Evolutionary conservation across 352 stramenopile genomes (phyloP).

Genomic region (Paralagenidium karlingii): DNA sequence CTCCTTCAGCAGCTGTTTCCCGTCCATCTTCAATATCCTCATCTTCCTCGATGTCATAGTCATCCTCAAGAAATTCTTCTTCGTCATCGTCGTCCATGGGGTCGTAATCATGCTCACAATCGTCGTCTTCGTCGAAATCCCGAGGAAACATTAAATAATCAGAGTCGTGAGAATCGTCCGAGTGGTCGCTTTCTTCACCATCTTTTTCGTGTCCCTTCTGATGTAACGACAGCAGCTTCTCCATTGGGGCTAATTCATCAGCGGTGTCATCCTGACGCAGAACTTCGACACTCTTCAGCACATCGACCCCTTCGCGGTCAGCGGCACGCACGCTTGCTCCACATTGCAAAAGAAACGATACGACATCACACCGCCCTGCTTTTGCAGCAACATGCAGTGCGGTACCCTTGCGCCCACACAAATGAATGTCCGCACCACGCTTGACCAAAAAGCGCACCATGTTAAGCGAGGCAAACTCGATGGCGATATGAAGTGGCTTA

Average conservation of each 20-base stretch:
- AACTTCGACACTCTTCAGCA: constrained; percentile 25
- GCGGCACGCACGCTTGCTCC: constrained; percentile 38
- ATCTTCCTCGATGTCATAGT: constrained; percentile 6
- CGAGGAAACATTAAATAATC: too few relatives aligned
- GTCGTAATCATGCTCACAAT: constrained; percentile 33
- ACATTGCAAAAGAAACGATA: constrained; percentile 65
- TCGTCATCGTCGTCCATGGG: constrained; percentile 7
- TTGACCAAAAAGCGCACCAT: constrained; percentile 77
- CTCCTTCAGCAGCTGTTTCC: constrained; percentile 15
- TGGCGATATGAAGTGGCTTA: constrained; percentile 51
- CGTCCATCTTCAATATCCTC: constrained; percentile 5
- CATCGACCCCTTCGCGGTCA: constrained; percentile 34
- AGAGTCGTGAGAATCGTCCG: too few relatives aligned
- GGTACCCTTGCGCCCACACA: constrained; percentile 30
- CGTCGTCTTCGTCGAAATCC: constrained; percentile 33
- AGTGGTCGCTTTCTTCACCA: constrained; percentile 22
- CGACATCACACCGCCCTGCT: constrained; percentile 51
- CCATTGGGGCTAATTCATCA: constrained; percentile 15
- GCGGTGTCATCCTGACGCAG: neutral
- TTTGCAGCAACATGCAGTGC: constrained; percentile 52
- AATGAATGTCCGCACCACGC: constrained; percentile 53
- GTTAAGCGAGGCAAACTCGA: constrained; percentile 35
- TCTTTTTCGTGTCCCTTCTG: constrained; percentile 35
- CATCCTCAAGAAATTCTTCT: constrained; percentile 13
- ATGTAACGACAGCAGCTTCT: constrained; percentile 42